phyloP scores from a whole-genome alignment of 805 yeast genomes.

The Vanderwaltozyma yarrowii region DNA sequence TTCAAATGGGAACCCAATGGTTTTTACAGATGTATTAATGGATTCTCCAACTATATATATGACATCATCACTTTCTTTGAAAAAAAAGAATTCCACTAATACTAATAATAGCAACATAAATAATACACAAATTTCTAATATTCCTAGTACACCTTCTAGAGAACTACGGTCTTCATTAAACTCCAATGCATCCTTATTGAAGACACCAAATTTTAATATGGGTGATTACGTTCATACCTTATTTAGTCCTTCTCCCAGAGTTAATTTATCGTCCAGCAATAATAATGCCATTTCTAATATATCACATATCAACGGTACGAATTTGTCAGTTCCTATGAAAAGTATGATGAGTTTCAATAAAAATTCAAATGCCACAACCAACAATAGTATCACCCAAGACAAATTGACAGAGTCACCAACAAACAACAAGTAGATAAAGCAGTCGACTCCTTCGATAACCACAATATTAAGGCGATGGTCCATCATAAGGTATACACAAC shows the following conservation, averaged over 20 bases:
- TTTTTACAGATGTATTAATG: conserved; percentile 14
- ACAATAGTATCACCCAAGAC: neutral
- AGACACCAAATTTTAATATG: conserved; percentile 28
- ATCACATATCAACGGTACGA: neutral
- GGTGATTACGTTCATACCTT: conserved; percentile 30
- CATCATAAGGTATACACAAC: no score
- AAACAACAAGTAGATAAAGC: no score
- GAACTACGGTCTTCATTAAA: conserved; percentile 11
- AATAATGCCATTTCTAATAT: neutral
- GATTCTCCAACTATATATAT: conserved; percentile 21
- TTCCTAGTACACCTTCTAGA: conserved; percentile 25
- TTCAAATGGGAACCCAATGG: conserved; percentile 1
- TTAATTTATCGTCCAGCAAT: conserved; percentile 3
- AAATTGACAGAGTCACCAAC: neutral
- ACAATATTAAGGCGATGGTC: no score
- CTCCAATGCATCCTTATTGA: conserved; percentile 9
- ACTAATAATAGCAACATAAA: neutral
- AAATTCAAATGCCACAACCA: neutral
- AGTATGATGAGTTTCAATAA: neutral
- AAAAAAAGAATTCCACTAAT: conserved; percentile 5
- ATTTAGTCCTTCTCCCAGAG: conserved; percentile 29
- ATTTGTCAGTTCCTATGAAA: neutral
- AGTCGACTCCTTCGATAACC: no score
- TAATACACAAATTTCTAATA: conserved; percentile 1
- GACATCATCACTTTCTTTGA: conserved; percentile 10